phyloP scores from a whole-genome alignment of 257 asterid species.

The Cruciata laevipes region DNA sequence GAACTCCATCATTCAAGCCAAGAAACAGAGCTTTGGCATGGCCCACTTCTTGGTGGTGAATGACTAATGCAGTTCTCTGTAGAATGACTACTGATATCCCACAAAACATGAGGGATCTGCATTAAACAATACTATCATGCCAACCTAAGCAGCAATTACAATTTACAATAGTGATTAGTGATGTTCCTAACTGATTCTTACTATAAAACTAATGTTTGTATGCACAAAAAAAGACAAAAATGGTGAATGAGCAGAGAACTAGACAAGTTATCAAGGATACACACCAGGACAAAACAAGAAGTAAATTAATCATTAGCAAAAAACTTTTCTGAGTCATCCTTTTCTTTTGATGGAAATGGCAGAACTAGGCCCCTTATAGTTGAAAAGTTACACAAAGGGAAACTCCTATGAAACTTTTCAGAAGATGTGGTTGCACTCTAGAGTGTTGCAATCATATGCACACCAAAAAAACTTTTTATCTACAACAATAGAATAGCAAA shows the following conservation, averaged over 20 bases:
- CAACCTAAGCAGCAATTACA: constrained; percentile 11
- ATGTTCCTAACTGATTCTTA: not conserved
- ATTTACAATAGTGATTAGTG: not conserved
- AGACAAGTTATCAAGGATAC: constrained; percentile 5
- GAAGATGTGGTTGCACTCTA: constrained; percentile 12
- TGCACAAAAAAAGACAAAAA: constrained; percentile 12
- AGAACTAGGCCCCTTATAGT: constrained; percentile 14
- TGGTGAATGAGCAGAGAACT: constrained; percentile 4
- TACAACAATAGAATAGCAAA: constrained; percentile 10
- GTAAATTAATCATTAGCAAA: constrained; percentile 9
- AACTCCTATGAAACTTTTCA: constrained; percentile 15
- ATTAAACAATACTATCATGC: constrained; percentile 7
- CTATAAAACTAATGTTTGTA: constrained; percentile 1
- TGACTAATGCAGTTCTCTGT: constrained; percentile 13
- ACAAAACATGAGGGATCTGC: constrained; percentile 10
- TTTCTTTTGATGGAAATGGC: not conserved
- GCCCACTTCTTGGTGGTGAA: constrained; percentile 15
- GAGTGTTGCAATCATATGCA: constrained; percentile 19
- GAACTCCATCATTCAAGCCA: not conserved
- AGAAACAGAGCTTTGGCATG: constrained; percentile 5
- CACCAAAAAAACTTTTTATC: constrained; percentile 8
- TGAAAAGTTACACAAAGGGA: constrained; percentile 14
- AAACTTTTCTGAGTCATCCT: constrained; percentile 12
- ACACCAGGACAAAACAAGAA: constrained; percentile 14
- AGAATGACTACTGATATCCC: constrained; percentile 6